phyloP scores from a whole-genome alignment of 495 filamentous ascomycete genomes.

The Trichoderma orchidacearum region DNA sequence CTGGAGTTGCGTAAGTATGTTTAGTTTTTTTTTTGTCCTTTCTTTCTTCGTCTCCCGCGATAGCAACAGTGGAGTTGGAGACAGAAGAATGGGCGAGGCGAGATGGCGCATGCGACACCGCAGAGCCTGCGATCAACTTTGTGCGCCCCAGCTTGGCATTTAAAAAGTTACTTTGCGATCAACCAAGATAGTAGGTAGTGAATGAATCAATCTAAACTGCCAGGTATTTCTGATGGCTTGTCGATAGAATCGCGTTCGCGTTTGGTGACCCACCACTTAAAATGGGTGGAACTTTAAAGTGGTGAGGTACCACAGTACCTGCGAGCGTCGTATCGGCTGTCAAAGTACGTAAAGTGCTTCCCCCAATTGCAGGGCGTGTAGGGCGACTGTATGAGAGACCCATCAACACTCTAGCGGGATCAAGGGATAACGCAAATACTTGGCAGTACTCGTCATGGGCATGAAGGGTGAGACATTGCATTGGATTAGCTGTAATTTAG shows the following conservation, averaged over 20 bases:
- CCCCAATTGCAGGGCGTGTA: not conserved
- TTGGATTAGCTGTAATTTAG: too few species aligned
- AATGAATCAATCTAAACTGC: not conserved
- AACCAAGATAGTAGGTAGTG: too few species aligned
- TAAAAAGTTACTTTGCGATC: not conserved
- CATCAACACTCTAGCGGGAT: too few species aligned
- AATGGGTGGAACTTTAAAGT: not conserved
- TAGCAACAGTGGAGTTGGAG: not conserved
- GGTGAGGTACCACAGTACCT: not conserved
- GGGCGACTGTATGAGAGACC: too few species aligned
- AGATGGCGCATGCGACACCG: not conserved
- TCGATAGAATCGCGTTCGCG: not conserved
- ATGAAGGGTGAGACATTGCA: too few species aligned
- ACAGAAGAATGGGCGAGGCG: not conserved
- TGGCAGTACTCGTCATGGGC: too few species aligned
- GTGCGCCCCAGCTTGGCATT: not conserved
- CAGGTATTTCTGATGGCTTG: not conserved
- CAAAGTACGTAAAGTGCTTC: not conserved
- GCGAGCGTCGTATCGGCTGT: not conserved
- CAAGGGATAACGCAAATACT: too few species aligned
- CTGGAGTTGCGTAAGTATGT: too few species aligned
- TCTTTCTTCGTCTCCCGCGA: not conserved
- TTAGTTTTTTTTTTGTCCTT: too few species aligned
- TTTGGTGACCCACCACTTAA: not conserved
- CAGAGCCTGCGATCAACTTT: not conserved